Percentiles rank a stretch among this genome's conserved stretches.
phyloP scores from a whole-genome alignment of 306 rosid genomes.

The Vigna angularis region DNA sequence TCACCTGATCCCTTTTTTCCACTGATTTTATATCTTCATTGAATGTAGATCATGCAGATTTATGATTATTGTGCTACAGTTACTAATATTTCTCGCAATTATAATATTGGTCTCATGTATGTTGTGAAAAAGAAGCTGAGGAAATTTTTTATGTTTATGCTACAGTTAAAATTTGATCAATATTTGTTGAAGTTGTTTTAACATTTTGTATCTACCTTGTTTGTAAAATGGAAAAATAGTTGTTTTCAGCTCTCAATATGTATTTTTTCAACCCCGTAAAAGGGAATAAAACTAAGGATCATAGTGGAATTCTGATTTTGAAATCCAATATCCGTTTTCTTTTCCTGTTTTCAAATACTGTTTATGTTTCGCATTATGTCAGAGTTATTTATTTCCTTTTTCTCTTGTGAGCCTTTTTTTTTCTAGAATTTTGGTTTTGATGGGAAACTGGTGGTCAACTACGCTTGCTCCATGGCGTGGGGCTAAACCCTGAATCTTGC shows the following conservation, averaged over 20 bases:
- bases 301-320: constrained; percentile 9
- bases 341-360: background rate
- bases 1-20: constrained; percentile 28
- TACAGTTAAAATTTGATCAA: background rate
- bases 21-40: background rate
- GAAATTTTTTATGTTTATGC: constrained; percentile 6
- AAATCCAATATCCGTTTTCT: constrained; percentile 10
- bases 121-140: background rate
- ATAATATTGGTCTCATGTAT: constrained; percentile 29
- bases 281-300: constrained; percentile 18
- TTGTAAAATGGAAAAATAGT: background rate
- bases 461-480: constrained; percentile 98
- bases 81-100: constrained; percentile 1
- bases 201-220: background rate
- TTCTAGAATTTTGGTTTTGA: constrained; percentile 94
- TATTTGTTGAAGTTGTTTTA: constrained; percentile 7
- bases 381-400: constrained; percentile 14
- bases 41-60: constrained; percentile 21
- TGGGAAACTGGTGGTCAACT: constrained; percentile 87
- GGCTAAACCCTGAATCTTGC: constrained; percentile 56
- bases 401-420: constrained; percentile 23
- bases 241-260: constrained; percentile 12
- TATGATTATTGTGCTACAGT: constrained; percentile 16
- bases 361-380: too few relatives aligned
- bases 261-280: constrained; percentile 16